Conservation (phyloP, 2,329 filamentous ascomycete genomes). For the Nannizziopsis barbatae region DNA sequence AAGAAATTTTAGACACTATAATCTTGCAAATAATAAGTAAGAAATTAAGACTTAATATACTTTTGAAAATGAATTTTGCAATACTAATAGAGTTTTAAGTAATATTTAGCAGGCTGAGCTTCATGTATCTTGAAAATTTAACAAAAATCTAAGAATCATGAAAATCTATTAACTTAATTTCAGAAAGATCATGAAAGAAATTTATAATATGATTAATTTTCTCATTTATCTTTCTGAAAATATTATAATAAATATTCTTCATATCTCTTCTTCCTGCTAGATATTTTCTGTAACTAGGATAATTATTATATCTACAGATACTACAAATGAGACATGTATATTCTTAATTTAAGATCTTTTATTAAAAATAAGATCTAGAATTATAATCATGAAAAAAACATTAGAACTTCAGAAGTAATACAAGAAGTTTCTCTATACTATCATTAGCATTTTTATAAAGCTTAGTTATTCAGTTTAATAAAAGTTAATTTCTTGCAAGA, state of each 20-base stretch:
- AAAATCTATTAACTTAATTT: slow-evolving; percentile 52
- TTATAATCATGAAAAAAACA: slow-evolving; percentile 71
- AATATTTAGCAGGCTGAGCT: slow-evolving; percentile 53
- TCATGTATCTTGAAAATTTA: slow-evolving; percentile 51
- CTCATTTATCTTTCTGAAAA: slow-evolving; percentile 23
- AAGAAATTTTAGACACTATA: slow-evolving; percentile 20
- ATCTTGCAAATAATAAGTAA: slow-evolving; percentile 15
- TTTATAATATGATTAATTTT: slow-evolving; percentile 39
- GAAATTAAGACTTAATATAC: slow-evolving; percentile 41
- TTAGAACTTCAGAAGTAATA: slow-evolving; percentile 53
- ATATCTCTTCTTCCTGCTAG: slow-evolving; percentile 69
- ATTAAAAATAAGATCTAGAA: slow-evolving; percentile 48
- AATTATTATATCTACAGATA: slow-evolving; percentile 45
- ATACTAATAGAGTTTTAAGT: slow-evolving; percentile 58
- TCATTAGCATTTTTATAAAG: slow-evolving; percentile 55
- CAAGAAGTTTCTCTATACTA: slow-evolving; percentile 44
- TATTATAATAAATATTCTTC: slow-evolving; percentile 53
- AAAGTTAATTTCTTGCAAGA: slow-evolving; percentile 44
- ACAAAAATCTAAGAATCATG: slow-evolving; percentile 48
- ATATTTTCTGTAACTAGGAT: slow-evolving; percentile 65
- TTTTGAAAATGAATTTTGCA: slow-evolving; percentile 60
- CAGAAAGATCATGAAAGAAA: slow-evolving; percentile 25
- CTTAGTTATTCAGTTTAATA: slow-evolving; percentile 60
- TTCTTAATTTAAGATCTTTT: slow-evolving; percentile 45
- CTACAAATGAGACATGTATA: slow-evolving; percentile 52